Evolutionary conservation across 257 asterid genomes (phyloP).

Genomic region (Solanum tacnaense): DNA sequence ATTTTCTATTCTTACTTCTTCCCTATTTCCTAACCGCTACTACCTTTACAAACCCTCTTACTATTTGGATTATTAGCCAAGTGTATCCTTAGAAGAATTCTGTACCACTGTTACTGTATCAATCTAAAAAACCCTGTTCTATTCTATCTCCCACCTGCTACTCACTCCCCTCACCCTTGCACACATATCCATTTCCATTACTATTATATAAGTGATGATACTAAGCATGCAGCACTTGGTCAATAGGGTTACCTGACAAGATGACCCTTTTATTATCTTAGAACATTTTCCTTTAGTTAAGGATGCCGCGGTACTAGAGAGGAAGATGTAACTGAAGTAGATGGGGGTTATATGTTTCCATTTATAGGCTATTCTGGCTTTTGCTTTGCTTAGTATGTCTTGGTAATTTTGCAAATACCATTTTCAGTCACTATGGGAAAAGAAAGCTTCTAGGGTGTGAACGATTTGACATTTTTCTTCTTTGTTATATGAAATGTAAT

Average conservation of each 20-base stretch:
- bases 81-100: background rate
- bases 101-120: background rate
- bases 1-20: background rate
- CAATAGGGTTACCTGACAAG: background rate
- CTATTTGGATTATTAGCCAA: background rate
- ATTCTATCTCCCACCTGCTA: background rate
- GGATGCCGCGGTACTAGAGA: background rate
- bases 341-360: background rate
- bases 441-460: background rate
- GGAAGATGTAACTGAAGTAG: background rate
- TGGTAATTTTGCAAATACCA: background rate
- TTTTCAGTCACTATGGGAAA: background rate
- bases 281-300: background rate
- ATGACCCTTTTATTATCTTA: background rate
- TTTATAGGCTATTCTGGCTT: background rate
- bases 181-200: background rate
- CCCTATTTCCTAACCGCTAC: background rate
- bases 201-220: background rate
- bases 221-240: background rate
- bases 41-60: background rate
- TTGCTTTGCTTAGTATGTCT: background rate
- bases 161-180: background rate
- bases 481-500: background rate
- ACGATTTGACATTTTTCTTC: background rate
- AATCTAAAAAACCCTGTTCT: background rate